Conservation (phyloP, 2,329 filamentous ascomycete species). For the Emydomyces testavorans region DNA sequence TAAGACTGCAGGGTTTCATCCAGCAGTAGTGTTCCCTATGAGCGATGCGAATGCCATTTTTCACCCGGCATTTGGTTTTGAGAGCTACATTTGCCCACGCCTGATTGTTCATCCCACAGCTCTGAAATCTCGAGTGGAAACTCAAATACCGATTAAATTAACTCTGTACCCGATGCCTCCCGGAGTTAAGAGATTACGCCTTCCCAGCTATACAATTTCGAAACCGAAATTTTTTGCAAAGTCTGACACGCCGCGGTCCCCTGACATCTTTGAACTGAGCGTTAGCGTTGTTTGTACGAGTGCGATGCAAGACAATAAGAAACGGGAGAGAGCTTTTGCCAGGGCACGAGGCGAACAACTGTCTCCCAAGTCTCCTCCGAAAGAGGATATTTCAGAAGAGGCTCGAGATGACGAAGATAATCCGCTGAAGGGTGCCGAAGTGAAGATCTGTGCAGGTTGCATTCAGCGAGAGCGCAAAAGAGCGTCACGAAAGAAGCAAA, state of each 20-base stretch:
- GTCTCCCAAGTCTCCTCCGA: constrained; percentile 30
- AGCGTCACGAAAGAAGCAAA: constrained; percentile 81
- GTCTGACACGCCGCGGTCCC: constrained; percentile 46
- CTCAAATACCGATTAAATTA: constrained; percentile 82
- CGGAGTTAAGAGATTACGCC: constrained; percentile 66
- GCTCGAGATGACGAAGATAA: constrained; percentile 55
- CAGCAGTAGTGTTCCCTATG: constrained; percentile 13
- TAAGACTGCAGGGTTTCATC: constrained; percentile 24
- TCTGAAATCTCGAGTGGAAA: constrained; percentile 84
- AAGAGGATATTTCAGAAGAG: constrained; percentile 36
- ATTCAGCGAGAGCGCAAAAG: constrained; percentile 84
- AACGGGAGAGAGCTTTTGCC: constrained; percentile 55
- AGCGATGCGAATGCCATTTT: constrained; percentile 24
- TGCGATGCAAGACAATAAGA: constrained; percentile 65
- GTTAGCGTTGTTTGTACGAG: constrained; percentile 83
- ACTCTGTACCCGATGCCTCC: constrained; percentile 63
- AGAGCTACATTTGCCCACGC: constrained; percentile 29
- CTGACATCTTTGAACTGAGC: constrained; percentile 67
- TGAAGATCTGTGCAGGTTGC: constrained; percentile 84
- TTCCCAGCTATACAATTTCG: constrained; percentile 82
- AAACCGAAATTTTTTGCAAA: constrained; percentile 85
- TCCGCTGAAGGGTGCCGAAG: constrained; percentile 80
- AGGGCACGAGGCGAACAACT: constrained; percentile 40
- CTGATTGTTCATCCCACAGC: constrained; percentile 57
- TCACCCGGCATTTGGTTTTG: constrained; percentile 22